Evolutionary conservation across 495 filamentous ascomycete species (phyloP), one percentile per base, ranked within the genome.

Genomic region (Trichocladium uniseriatum): DNA sequence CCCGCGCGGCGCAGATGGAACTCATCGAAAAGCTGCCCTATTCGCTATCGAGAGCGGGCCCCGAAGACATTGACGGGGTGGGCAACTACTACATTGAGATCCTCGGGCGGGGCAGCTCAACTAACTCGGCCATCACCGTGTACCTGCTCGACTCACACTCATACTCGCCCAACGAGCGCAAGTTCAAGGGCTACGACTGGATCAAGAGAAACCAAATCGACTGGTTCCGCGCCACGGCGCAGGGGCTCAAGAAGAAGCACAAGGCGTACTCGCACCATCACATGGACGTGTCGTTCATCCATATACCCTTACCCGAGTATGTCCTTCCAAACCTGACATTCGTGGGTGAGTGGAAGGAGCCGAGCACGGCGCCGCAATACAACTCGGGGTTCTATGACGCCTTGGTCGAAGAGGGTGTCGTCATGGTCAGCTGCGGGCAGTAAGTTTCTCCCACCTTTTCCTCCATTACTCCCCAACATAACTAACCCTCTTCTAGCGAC

Each of bases 61-160:
- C 92, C 11, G 79, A 80, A 27, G 80, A 83, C 43, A 79, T 96
- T 49, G 88, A 88, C 53, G 92, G 92, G 10, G 82, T 94, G 29
- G 92, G 92, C 21, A 98, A 98, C 61, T 98, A 97, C 67, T 82
- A 85, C 60, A 77, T 98, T 53, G 94, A 98, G 69, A 75, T 98
- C 16, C 79, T 92, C 43, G 89, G 86, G 2, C 81, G 81, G 39
- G 87, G 84, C 31, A 79, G 69, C 50, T 84, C 84, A 32, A 74
- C 80, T 27, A 90, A 96, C 67, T 92, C 87, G 16, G 92, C 92
- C 11, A 71, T 98, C 27, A 95, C 91, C 0, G 71, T 98, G 29
- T 98, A 95, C 66, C 74, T 98, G 49, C 81, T 98, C 43, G 92
- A 98, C 69, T 87, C 91, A 5, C 92, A 98, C 65, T 75, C 83